A percentile compares a stretch with the other conserved stretches of the same genome.
Conservation (phyloP, 352 stramenopile species). For the Pythium aristosporum region DNA sequence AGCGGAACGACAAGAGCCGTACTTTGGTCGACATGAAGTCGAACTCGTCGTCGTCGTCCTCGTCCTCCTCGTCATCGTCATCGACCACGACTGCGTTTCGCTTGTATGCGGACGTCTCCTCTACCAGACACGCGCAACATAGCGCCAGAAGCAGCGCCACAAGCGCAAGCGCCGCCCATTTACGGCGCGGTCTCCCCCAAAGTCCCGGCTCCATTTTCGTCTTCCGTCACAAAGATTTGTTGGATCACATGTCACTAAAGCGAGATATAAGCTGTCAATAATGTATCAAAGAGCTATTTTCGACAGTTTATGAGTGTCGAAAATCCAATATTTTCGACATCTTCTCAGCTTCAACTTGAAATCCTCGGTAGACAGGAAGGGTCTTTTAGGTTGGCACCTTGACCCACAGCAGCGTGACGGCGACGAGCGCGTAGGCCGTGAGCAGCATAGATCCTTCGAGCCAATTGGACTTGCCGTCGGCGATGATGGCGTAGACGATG, state of each 20-base stretch:
- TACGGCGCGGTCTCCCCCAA: conserved; percentile 2
- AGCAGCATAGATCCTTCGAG: conserved; percentile 91
- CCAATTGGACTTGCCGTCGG: conserved; percentile 91
- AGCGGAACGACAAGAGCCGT: not conserved
- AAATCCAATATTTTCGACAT: conserved; percentile 8
- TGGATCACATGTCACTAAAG: conserved; percentile 4
- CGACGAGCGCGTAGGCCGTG: conserved; percentile 89
- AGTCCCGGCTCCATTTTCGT: conserved; percentile 1
- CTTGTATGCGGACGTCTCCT: conserved; percentile 1
- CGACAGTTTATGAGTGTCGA: not conserved
- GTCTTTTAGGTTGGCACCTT: conserved; percentile 54
- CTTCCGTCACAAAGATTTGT: not conserved
- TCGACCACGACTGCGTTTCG: conserved; percentile 11
- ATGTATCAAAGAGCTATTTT: conserved; percentile 1
- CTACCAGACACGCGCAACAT: conserved; percentile 9
- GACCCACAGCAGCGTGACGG: conserved; percentile 79
- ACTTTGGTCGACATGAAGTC: conserved; percentile 40
- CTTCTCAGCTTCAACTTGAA: not conserved
- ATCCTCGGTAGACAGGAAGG: not conserved
- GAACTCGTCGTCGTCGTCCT: conserved; percentile 30
- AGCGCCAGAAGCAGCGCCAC: conserved; percentile 11
- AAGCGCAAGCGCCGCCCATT: conserved; percentile 15
- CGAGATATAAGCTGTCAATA: conserved; percentile 10
- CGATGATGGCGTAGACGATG: conserved; percentile 93
- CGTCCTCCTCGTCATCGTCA: conserved; percentile 31